Base-by-base conservation (phyloP, 306 rosid species). In the Quercus aquifolioides region DNA sequence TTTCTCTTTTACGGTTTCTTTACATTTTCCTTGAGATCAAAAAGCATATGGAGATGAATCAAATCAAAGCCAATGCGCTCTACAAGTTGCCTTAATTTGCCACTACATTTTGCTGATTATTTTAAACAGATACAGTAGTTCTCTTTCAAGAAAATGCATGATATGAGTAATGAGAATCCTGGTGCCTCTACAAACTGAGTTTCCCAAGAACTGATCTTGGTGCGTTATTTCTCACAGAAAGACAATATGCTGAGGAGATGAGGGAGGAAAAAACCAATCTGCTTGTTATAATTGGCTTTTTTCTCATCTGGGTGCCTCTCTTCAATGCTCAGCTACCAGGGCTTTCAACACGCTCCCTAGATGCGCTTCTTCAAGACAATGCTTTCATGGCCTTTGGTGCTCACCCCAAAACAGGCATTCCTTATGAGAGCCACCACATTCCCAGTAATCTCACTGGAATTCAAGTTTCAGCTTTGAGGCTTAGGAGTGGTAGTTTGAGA, bases 361-460 rank as follows among this genome's bases (percentile, higher is more conserved):
- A 88, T 65, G 76, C 81, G 21, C 73, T 72, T 55, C 90, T 90
- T 75, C 91, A 88, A 81, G 72, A 70, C 46, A 80, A 35, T 55
- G 94, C 89, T 31, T 90, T 90, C 83, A 74, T 69, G 71, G 79
- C 87, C 23, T 21, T 90, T 6, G 28, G 25, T 52, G 35, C 3
- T 1, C 75, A 15, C 28, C 87, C 86, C 28, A 80, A 6, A 74
- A 82, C 90, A 19, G 89, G 89, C 21, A 28, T 80, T 35, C 73
- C 84, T 15, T 82, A 80, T 14, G 82, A 78, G 76, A 89, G 75
- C 25, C 5, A 31, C 25, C 5, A 25, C 14, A 69, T 86, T 0
- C 89, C 91, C 71, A 72, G 33, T 4, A 82, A 78, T 18, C 80
- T 90, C 46, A 59, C 78, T 41, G 94, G 94, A 21, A 35, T 90